Percentiles rank a stretch among this genome's conserved stretches.
These are phyloP conservation scores for Pontederia paniculata DNA, from an alignment of 176 grass and related monocot genomes.

Conservation along the genomic window DNA sequence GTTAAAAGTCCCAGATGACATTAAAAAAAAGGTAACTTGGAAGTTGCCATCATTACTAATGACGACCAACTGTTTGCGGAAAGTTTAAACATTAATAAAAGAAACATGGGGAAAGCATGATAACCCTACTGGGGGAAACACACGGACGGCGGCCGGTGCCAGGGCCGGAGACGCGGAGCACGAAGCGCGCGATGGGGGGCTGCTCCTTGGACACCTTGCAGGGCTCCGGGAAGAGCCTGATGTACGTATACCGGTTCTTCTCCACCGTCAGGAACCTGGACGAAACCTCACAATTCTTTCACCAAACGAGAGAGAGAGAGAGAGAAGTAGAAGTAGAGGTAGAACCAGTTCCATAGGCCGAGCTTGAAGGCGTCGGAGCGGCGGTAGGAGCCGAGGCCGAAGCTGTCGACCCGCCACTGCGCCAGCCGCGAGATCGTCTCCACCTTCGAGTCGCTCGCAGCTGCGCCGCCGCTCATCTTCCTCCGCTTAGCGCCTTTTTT, in stretches of 20 bases:
- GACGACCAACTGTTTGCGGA: no score
- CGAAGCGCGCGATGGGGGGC: constrained; percentile 61
- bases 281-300: not conserved
- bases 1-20: no score
- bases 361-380: constrained; percentile 85
- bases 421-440: constrained; percentile 84
- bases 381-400: constrained; percentile 76
- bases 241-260: constrained; percentile 50
- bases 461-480: constrained; percentile 20
- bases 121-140: constrained; percentile 59
- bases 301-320: not conserved
- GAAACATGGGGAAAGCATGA: not conserved
- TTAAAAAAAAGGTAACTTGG: no score
- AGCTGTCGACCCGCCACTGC: constrained; percentile 83
- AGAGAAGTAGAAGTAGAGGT: no score
- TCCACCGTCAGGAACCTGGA: constrained; percentile 65
- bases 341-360: constrained; percentile 89
- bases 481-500: no score
- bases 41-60: no score
- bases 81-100: not conserved
- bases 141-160: constrained; percentile 45
- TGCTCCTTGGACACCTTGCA: constrained; percentile 69
- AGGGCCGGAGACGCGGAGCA: constrained; percentile 55
- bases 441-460: constrained; percentile 48
- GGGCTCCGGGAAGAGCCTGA: constrained; percentile 82